Base-by-base conservation (phyloP, 768 basidiomycete genomes). In the Tylopilus sp. region DNA sequence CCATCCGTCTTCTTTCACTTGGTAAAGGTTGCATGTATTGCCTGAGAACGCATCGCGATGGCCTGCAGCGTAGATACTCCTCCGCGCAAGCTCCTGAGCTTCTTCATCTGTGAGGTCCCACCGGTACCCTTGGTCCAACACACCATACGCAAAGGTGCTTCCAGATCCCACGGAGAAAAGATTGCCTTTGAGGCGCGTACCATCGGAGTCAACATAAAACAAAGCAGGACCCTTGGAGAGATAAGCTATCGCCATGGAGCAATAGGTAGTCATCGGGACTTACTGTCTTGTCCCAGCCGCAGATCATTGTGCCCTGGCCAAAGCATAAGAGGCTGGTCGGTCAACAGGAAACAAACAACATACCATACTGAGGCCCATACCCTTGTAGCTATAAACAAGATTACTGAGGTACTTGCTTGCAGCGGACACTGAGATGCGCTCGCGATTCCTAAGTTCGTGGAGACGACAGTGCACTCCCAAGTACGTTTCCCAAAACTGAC, bases 111-210 rank as follows among this genome's bases (percentile, higher is more conserved):
- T 82, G 54, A 99, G 73, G 66, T 98, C 94, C 91, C 90, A 98
- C 54, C 76, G 83, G 69, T 95, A 94, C 13, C 89, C 94, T 72
- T 97, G 95, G 71, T 98, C 97, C 44, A 97, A 79, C 2, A 98
- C 92, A 79, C 97, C 96, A 65, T 98, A 98, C n/a, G 97, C 97
- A 62, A 94, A 97, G 8, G 97, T 98, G 68, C 90, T 92, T 64
- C 97, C 97, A 4, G 96, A 98, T 26, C 97, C 97, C 31, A 99
- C 97, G 6, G 94, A 97, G 78, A 99, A 99, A n/a, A 98, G 71
- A 70, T 99, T 86, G 46, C 97, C 97, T 68, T 95, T 96, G 45
- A 98, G 78, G 28, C 97, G 87, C 8, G 92, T 89, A 40, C 97
- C 97, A 61, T 98, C 97, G 6, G 91, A 94, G 72, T 99, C 97